Evolutionary conservation across 148 eudicot genomes (phyloP).

Genomic region (Polygonum aviculare): DNA sequence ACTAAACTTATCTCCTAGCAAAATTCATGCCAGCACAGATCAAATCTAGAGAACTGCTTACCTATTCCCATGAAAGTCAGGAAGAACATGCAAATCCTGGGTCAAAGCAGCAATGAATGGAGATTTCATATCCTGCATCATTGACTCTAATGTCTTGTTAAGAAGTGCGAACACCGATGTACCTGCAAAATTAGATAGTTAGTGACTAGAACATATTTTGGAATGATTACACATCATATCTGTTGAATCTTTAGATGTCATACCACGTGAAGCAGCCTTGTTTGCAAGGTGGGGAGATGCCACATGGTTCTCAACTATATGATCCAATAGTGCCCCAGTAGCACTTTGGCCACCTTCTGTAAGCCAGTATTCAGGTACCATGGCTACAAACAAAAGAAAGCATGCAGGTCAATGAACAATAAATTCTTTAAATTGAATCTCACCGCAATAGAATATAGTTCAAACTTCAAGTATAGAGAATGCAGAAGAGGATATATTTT

Average conservation of each 20-base stretch:
- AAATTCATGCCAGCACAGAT: neutral
- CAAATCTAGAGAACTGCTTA: conserved; percentile 15
- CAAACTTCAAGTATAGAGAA: neutral
- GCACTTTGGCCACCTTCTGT: conserved; percentile 99
- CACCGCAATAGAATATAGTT: neutral
- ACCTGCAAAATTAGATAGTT: conserved; percentile 29
- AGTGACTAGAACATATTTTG: neutral
- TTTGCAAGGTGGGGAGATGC: conserved; percentile 83
- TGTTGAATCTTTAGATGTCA: neutral
- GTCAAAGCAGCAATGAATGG: conserved; percentile 82
- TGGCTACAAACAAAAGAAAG: conserved; percentile 34
- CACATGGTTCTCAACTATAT: conserved; percentile 71
- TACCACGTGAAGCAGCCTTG: conserved; percentile 88
- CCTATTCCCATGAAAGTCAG: conserved; percentile 98
- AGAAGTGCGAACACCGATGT: conserved; percentile 61
- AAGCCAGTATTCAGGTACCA: conserved; percentile 95
- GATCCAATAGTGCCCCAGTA: conserved; percentile 83
- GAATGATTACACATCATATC: neutral
- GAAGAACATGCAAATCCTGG: conserved; percentile 76
- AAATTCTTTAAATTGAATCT: neutral
- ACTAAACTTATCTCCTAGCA: neutral
- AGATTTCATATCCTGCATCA: conserved; percentile 43
- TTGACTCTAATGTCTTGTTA: conserved; percentile 64
- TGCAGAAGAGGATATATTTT: neutral
- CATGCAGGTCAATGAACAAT: neutral